A percentile compares a stretch with the other conserved stretches of the same genome.
These are phyloP conservation scores for Pichia sporocuriosa DNA, from an alignment of 805 yeast species.

Conservation along the genomic window DNA sequence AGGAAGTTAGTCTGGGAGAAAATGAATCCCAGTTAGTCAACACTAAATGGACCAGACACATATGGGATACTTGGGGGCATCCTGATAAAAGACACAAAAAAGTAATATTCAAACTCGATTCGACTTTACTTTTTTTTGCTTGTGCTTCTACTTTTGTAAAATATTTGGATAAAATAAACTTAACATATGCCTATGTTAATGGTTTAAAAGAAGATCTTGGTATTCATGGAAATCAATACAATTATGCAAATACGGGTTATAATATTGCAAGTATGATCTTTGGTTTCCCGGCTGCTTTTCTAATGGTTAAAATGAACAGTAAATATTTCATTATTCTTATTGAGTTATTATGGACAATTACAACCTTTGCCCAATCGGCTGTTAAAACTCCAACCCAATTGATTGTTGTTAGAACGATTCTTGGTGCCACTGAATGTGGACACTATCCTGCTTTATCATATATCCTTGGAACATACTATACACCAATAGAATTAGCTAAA, in stretches of 20 bases:
- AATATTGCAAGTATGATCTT: slow-evolving; percentile 52
- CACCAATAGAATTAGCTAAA: slow-evolving; percentile 52
- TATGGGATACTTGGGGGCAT: slow-evolving; percentile 10
- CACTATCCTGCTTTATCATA: slow-evolving; percentile 58
- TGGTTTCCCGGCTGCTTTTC: slow-evolving; percentile 56
- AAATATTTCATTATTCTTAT: slow-evolving; percentile 40
- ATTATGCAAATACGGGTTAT: slow-evolving; percentile 52
- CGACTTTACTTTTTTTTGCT: slow-evolving; percentile 3
- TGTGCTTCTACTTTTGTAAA: slow-evolving; percentile 25
- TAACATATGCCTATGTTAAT: slow-evolving; percentile 60
- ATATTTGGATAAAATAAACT: slow-evolving; percentile 53
- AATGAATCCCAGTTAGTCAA: slow-evolving; percentile 1
- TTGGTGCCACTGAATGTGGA: slow-evolving; percentile 68
- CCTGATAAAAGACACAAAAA: slow-evolving; percentile 7
- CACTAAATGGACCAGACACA: slow-evolving; percentile 4
- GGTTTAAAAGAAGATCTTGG: slow-evolving; percentile 52
- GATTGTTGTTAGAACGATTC: slow-evolving; percentile 55
- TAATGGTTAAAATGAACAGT: slow-evolving; percentile 50
- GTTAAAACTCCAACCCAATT: slow-evolving; percentile 45
- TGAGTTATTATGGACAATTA: slow-evolving; percentile 63
- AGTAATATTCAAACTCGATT: slow-evolving; percentile 3
- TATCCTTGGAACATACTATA: slow-evolving; percentile 48
- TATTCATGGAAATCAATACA: slow-evolving; percentile 56
- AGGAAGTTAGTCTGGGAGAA: background rate
- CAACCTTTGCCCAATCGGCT: slow-evolving; percentile 50